phyloP scores from a whole-genome alignment of 2,329 filamentous ascomycete genomes.

The Colletotrichum echinochloae region DNA sequence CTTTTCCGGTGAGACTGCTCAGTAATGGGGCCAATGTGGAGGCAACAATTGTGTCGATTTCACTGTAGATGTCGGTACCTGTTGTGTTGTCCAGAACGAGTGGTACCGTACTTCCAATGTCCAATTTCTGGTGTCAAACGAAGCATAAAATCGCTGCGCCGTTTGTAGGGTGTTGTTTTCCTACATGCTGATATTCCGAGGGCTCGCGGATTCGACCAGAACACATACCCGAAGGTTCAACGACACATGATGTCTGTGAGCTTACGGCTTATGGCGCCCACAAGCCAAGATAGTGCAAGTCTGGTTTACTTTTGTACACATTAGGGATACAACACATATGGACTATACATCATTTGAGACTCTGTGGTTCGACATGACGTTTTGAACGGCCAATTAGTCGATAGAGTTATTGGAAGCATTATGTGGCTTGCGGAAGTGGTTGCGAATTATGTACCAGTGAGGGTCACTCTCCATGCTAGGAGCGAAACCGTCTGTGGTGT shows the following conservation, averaged over 20 bases:
- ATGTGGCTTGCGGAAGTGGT: too few relatives aligned
- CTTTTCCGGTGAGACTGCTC: neutral
- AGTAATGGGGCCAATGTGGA: conserved; percentile 45
- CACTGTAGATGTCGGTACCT: conserved; percentile 42
- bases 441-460: too few relatives aligned
- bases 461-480: neutral
- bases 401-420: too few relatives aligned
- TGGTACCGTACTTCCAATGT: conserved; percentile 73
- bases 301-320: too few relatives aligned
- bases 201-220: accelerated
- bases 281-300: neutral
- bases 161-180: neutral
- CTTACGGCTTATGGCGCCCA: neutral
- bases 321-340: too few relatives aligned
- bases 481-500: neutral
- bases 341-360: too few relatives aligned
- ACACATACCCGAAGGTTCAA: too few relatives aligned
- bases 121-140: conserved; percentile 48
- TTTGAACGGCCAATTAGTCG: too few relatives aligned
- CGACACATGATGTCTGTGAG: neutral
- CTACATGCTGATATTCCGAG: neutral
- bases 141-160: neutral
- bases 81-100: conserved; percentile 38
- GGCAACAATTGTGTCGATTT: conserved; percentile 44
- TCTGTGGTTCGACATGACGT: too few relatives aligned